Evolutionary conservation across 1,139 yeast species (phyloP), one percentile per base, ranked within the genome.

Genomic region (Saccharomyces hybrid): DNA sequence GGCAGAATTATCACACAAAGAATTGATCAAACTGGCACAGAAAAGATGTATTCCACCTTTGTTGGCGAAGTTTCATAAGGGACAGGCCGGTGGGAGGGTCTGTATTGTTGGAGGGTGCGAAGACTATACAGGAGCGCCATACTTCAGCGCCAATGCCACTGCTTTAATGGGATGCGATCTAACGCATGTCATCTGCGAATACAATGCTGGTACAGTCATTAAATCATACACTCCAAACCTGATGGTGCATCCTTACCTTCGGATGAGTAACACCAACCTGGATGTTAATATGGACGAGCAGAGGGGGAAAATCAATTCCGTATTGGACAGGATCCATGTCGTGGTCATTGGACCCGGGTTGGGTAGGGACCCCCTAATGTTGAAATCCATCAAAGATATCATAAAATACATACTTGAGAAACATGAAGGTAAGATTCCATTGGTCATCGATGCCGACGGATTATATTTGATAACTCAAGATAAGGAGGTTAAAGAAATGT

Each of bases 91-190:
- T 2, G 98, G 98, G 3, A 78, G 89, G 57, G 76, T 93, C 3
- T 90, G 85, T 6, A 89, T 93, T 0, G 79, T 93, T 56, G 99
- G 99, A 13, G 99, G 99, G 1, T 85, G 95, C 68, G 95, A 88
- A 67, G 97, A 91, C 74, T 76, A 68, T 68, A 91, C 98, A 0
- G 99, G 99, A 0, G 99, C 99, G 0, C 99, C 99, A 1, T 93
- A 77, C 72, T 93, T 93, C 69, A 80, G 96, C 28, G 86, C 95
- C 11, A 84, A 87, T 67, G 88, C 97, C 0, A 82, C 95, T 1
- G 88, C 96, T 1, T 72, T 86, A 32, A 78, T 86, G 51, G 99
- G 99, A 0, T 87, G 93, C 47, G 99, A 93, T 66, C 76, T 93
- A 74, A 81, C 93, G 32, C 98, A 93, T 71, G 78, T 93, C 5